phyloP scores from a whole-genome alignment of 805 yeast genomes.

The Zygosaccharomyces pseudorouxii region DNA sequence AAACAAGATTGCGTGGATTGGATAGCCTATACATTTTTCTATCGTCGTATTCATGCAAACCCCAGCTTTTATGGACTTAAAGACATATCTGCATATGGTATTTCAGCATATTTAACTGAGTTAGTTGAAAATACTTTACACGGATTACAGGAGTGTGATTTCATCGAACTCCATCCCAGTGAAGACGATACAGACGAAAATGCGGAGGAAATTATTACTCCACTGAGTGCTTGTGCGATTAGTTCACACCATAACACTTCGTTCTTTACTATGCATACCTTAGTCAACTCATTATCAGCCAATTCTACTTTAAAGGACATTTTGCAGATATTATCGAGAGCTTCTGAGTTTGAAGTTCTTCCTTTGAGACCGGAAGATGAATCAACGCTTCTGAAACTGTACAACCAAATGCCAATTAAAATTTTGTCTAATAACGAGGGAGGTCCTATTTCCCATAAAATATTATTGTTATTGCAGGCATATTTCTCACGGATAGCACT shows the following conservation, averaged over 20 bases:
- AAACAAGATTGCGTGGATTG: constrained; percentile 89
- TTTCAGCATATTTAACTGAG: constrained; percentile 81
- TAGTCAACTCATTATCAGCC: constrained; percentile 46
- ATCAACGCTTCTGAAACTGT: constrained; percentile 42
- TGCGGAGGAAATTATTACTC: constrained; percentile 42
- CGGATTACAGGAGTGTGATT: constrained; percentile 55
- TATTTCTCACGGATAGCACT: constrained; percentile 65
- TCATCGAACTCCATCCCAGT: constrained; percentile 53
- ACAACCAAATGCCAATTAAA: constrained; percentile 62
- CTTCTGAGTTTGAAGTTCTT: constrained; percentile 67
- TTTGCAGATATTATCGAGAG: constrained; percentile 59
- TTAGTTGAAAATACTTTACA: constrained; percentile 65
- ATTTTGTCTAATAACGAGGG: constrained; percentile 32
- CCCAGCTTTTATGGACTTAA: constrained; percentile 86
- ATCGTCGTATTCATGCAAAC: constrained; percentile 71
- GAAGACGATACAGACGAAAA: constrained; percentile 32
- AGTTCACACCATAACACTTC: constrained; percentile 69
- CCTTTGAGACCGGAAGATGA: constrained; percentile 63
- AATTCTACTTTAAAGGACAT: constrained; percentile 57
- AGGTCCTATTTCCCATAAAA: constrained; percentile 57
- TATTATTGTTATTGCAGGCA: constrained; percentile 73
- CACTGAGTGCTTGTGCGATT: constrained; percentile 69
- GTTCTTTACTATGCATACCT: constrained; percentile 60
- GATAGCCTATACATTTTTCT: constrained; percentile 80
- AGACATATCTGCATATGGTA: constrained; percentile 57